These are phyloP conservation scores for Penicillium pulvis DNA, from an alignment of 495 filamentous ascomycete genomes.

Conservation along the genomic window DNA sequence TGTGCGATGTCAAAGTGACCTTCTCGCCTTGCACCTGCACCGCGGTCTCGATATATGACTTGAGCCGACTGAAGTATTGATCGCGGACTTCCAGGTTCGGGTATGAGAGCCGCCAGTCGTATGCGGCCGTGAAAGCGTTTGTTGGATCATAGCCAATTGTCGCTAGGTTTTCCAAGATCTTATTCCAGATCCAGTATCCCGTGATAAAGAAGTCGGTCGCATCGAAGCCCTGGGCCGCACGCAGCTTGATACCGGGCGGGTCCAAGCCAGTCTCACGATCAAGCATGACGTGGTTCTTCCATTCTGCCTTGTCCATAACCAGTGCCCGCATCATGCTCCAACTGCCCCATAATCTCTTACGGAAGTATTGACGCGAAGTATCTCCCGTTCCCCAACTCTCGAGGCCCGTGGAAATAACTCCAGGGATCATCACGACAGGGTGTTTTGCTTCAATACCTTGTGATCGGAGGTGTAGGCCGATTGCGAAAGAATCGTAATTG, in stretches of 20 bases:
- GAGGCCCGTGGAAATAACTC: constrained; percentile 94
- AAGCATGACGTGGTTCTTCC: constrained; percentile 97
- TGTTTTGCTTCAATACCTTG: constrained; percentile 82
- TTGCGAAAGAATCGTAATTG: constrained; percentile 89
- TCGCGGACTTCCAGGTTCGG: constrained; percentile 84
- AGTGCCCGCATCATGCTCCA: constrained; percentile 98
- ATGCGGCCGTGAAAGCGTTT: constrained; percentile 92
- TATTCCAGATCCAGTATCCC: constrained; percentile 99
- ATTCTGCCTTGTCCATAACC: constrained; percentile 86
- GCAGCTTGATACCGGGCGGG: constrained; percentile 87
- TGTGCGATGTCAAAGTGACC: constrained; percentile 86
- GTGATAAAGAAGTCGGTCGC: constrained; percentile 88
- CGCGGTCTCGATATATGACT: constrained; percentile 85
- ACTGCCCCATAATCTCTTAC: constrained; percentile 91
- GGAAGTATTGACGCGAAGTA: constrained; percentile 82
- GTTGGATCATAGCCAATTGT: constrained; percentile 95
- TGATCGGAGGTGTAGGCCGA: constrained; percentile 78
- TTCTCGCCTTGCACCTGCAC: constrained; percentile 71
- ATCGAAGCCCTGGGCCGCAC: constrained; percentile 96
- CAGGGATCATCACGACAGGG: constrained; percentile 94
- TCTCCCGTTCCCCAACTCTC: constrained; percentile 94
- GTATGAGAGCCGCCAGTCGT: constrained; percentile 97
- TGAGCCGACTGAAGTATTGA: constrained; percentile 88
- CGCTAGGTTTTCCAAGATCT: constrained; percentile 94
- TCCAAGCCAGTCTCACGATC: constrained; percentile 90